Evolutionary conservation across 345 rosid genomes (phyloP).

Genomic region (Hypericum perforatum): DNA sequence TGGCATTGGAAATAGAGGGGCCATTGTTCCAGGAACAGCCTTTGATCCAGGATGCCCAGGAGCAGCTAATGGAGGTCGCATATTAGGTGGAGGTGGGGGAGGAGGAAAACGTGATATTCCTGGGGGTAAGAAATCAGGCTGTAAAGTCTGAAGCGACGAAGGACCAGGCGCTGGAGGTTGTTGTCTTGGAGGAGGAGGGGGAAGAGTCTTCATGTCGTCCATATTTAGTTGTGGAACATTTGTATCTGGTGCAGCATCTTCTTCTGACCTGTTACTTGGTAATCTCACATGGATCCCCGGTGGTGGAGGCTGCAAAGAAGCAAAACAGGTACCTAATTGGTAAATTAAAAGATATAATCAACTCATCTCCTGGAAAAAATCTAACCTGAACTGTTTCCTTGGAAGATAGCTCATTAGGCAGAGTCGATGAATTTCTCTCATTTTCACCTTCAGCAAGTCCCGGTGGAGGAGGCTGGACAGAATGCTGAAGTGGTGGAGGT

Average conservation of each 20-base stretch:
- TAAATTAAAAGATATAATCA: slow-evolving; percentile 3
- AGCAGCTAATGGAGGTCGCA: slow-evolving; percentile 39
- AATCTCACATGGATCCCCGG: slow-evolving; percentile 43
- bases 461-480: slow-evolving; percentile 53
- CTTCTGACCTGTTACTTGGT: slow-evolving; percentile 37
- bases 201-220: slow-evolving; percentile 47
- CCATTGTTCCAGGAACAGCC: slow-evolving; percentile 54
- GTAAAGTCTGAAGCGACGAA: slow-evolving; percentile 33
- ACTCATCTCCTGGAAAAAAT: background rate
- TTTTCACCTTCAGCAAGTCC: slow-evolving; percentile 36
- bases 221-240: slow-evolving; percentile 29
- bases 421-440: slow-evolving; percentile 28
- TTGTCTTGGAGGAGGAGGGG: slow-evolving; percentile 76
- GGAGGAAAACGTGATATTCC: slow-evolving; percentile 70
- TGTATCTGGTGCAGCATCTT: slow-evolving; percentile 30
- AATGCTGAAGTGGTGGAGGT: slow-evolving; percentile 51
- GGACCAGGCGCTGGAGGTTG: slow-evolving; percentile 43
- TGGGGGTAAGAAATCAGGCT: slow-evolving; percentile 51
- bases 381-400: slow-evolving; percentile 45
- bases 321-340: slow-evolving; percentile 33
- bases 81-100: slow-evolving; percentile 69
- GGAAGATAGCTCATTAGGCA: slow-evolving; percentile 35
- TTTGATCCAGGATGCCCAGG: slow-evolving; percentile 42
- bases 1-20: slow-evolving; percentile 65
- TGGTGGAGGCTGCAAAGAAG: slow-evolving; percentile 54